phyloP scores from a whole-genome alignment of 768 basidiomycete species.

The Podaxis sp. region DNA sequence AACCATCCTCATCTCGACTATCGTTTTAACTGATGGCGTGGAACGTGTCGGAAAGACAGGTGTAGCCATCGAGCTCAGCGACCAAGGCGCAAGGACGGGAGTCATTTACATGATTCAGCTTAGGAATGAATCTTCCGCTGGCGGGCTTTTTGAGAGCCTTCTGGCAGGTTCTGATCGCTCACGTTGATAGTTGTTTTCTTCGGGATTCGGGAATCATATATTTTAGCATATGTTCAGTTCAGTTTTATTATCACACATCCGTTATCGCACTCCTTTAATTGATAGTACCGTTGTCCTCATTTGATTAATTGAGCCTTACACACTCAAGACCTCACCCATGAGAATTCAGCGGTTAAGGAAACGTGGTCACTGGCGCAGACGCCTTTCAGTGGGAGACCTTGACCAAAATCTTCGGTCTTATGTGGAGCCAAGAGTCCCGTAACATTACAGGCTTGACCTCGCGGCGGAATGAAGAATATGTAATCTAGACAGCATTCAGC shows the following conservation, averaged over 20 bases:
- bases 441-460: constrained; percentile 34
- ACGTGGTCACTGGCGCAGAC: constrained; percentile 89
- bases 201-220: neutral
- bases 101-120: constrained; percentile 97
- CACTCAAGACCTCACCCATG: constrained; percentile 24
- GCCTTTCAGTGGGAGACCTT: constrained; percentile 77
- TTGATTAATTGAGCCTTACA: constrained; percentile 12
- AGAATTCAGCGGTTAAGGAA: constrained; percentile 69
- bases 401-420: constrained; percentile 52
- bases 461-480: constrained; percentile 71
- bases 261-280: constrained; percentile 17
- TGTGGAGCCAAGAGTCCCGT: constrained; percentile 64
- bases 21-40: constrained; percentile 93
- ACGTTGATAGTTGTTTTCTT: constrained; percentile 5
- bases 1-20: constrained; percentile 87
- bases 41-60: constrained; percentile 99
- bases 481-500: constrained; percentile 60
- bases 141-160: constrained; percentile 82
- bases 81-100: constrained; percentile 88
- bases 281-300: constrained; percentile 2
- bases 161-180: constrained; percentile 84
- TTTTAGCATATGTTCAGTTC: constrained; percentile 6
- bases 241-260: constrained; percentile 1
- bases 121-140: constrained; percentile 84
- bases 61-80: constrained; percentile 93